Base-by-base conservation (phyloP, 192 early-diverging fungal species). In the Rhizophagus prolifer region DNA sequence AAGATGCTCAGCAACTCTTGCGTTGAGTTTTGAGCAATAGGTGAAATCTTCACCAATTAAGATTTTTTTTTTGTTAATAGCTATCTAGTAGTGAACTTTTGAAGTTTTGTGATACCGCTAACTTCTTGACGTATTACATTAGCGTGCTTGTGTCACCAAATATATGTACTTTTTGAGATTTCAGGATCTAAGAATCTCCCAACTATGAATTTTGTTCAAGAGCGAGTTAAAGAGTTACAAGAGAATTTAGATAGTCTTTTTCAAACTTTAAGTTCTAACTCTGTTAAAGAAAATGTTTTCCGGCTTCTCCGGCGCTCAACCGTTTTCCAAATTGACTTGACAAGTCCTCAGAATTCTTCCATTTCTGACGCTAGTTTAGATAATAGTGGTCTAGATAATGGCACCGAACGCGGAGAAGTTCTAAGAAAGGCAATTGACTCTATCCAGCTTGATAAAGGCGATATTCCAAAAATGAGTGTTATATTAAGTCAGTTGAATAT, bases 181-280 rank as follows among this genome's bases (percentile, higher is more conserved):
- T 31, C 2, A 19, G 30, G 6, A 65, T 31, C 30, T 19, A 31
- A 65, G 30, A 38, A 38, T 38, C 7, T 38, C 36, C 36, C 19
- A 25, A 61, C 25, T 26, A 67, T 67, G 65, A 38, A 14, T 36
- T 70, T 70, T 26, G 23, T 50, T 47, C 38, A 70, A 70, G 68
- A 70, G 30, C 68, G 38, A 28, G 68, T 70, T 25, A 46, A n/a
- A 23, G 23, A 46, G 23, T 21, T 70, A 23, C 68, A 70, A 25
- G 23, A 13, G 28, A 46, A 70, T 25, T 14, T 70, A 47, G 44
- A 70, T 28, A n/a, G 12, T 50, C n/a, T 70, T 10, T 70, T 26
- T 70, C 38, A 47, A 4, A 21, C 26, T 19, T 36, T 36, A 19
- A 19, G 10, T 4, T 34, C 28, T 66, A 38, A 66, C 14, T 66